Evolutionary conservation across 108 stramenopile species (phyloP), one percentile per base, ranked within the genome.

Genomic region (Skeletonema grethae): DNA sequence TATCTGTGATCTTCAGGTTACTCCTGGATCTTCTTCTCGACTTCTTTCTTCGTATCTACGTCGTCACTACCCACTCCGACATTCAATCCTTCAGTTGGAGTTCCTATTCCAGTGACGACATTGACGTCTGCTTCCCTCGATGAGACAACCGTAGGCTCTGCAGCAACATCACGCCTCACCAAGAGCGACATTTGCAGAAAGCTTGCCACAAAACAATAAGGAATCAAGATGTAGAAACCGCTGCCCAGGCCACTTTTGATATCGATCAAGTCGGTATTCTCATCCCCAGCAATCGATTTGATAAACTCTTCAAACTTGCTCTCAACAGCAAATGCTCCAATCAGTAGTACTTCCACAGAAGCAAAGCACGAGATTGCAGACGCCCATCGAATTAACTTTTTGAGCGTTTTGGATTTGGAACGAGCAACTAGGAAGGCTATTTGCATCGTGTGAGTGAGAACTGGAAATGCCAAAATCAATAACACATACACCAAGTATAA

Each of bases 201-300:
- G n/a, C 83, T 70, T 29, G 75, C 74, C 0, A 67, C 55, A 16
- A 84, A 45, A 25, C 67, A 63, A 22, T 84, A 84, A 20, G 65
- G 75, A 72, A 84, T 70, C 55, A 84, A 69, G n/a, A 84, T 55
- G 43, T 71, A 79, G 50, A 84, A 84, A n/a, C 75, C 83, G n/a
- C 25, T 16, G 12, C 79, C 75, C 50, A 84, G 50, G 9, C 55
- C 56, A 61, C 79, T 80, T 22, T 73, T 58, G 57, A 79, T 79
- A 45, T 69, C 68, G 2, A 83, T 28, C 41, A 83, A 79, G 0
- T 15, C 63, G 1, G 77, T 8, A 65, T 79, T 79, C 16, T 61
- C 28, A 38, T 79, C 78, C 35, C 82, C 82, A 4, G 82, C 82
- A 15, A 83, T 57, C 36, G 56, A 63, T 60, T 50, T 73, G n/a